A percentile compares a stretch with the other conserved stretches of the same genome.
Evolutionary conservation across 352 stramenopile genomes (phyloP).

Genomic region (Aphanomyces invadans): DNA sequence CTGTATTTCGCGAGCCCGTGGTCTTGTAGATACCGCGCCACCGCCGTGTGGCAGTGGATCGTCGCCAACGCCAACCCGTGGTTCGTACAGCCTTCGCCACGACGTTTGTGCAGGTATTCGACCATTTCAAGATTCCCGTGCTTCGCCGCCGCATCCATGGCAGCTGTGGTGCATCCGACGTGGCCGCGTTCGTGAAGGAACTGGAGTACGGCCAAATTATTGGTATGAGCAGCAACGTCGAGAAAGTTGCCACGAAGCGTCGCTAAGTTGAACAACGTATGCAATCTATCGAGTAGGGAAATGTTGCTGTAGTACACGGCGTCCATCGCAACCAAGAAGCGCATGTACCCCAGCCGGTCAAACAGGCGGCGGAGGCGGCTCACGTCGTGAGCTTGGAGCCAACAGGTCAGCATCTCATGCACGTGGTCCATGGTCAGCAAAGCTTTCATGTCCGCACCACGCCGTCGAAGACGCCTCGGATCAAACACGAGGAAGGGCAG

Average conservation of each 20-base stretch:
- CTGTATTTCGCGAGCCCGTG: background rate
- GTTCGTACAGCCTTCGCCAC: conserved; percentile 5
- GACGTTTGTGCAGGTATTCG: background rate
- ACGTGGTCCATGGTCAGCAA: background rate
- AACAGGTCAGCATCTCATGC: too few relatives aligned
- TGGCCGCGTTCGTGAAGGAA: background rate
- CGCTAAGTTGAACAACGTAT: background rate
- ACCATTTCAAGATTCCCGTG: conserved; percentile 1
- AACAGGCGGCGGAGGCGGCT: background rate
- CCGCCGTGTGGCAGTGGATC: background rate
- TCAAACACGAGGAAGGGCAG: background rate
- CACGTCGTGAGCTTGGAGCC: too few relatives aligned
- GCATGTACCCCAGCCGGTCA: background rate
- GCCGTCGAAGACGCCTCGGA: background rate
- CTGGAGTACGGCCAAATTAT: background rate
- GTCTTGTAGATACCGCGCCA: conserved; percentile 4
- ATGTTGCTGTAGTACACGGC: background rate
- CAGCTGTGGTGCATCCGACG: background rate
- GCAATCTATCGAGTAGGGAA: background rate
- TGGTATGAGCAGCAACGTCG: background rate
- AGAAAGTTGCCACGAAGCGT: background rate
- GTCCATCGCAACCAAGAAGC: background rate
- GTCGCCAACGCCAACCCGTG: background rate
- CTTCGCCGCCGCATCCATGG: conserved; percentile 8
- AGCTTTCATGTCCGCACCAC: too few relatives aligned